These are phyloP conservation scores for Trichosporon inkin DNA, from an alignment of 1,284 basidiomycete genomes.

Conservation along the genomic window DNA sequence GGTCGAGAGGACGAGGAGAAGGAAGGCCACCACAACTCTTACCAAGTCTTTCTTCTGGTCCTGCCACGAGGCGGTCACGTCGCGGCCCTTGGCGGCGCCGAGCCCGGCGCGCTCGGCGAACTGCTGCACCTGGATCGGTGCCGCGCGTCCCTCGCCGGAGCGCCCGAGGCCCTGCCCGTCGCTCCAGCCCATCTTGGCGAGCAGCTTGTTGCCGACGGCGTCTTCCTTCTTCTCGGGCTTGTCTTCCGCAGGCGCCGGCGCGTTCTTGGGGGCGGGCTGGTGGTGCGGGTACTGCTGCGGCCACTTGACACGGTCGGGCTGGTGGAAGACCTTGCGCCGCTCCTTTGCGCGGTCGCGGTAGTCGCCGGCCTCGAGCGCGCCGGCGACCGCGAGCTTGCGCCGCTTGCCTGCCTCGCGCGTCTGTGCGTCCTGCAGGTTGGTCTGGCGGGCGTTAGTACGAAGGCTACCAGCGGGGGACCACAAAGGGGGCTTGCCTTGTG, in stretches of 20 bases:
- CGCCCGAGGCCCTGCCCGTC: constrained; percentile 80
- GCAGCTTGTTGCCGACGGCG: constrained; percentile 72
- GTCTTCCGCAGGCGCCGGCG: neutral
- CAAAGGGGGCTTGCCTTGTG: constrained; percentile 74
- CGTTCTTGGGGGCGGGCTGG: constrained; percentile 1
- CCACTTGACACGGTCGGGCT: constrained; percentile 64
- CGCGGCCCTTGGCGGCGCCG: constrained; percentile 80
- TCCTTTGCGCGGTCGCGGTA: constrained; percentile 90
- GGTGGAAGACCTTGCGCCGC: constrained; percentile 78
- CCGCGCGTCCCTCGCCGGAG: constrained; percentile 72
- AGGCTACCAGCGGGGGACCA: no score
- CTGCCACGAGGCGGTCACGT: constrained; percentile 38
- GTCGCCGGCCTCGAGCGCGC: constrained; percentile 51
- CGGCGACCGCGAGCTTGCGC: constrained; percentile 59
- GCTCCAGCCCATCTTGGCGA: constrained; percentile 95
- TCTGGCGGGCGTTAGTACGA: constrained; percentile 55
- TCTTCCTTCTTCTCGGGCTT: constrained; percentile 7
- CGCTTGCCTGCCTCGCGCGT: constrained; percentile 68
- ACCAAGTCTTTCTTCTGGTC: constrained; percentile 9
- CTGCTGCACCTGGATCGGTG: constrained; percentile 78
- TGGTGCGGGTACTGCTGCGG: constrained; percentile 54
- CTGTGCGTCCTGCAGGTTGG: constrained; percentile 68
- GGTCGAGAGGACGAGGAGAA: neutral
- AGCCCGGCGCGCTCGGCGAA: constrained; percentile 81
- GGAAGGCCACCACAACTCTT: neutral